Evolutionary conservation across 1,284 basidiomycete genomes (phyloP), one percentile per base, ranked within the genome.

Genomic region (Sporisorium reilianum): DNA sequence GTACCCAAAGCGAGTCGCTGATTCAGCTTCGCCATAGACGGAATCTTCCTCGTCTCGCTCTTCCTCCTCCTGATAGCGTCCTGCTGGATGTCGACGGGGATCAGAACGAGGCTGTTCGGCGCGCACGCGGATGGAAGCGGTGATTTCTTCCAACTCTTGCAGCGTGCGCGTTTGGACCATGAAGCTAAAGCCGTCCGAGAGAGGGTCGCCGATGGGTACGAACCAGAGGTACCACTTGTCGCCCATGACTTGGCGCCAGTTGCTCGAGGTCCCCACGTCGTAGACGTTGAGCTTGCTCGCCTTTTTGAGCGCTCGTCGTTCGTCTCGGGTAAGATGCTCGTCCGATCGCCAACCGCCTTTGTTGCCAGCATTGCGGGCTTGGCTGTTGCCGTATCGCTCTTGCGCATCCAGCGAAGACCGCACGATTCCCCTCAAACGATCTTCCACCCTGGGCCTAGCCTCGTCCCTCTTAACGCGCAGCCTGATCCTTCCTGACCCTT

Each of bases 271-370:
- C 5, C 81, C 80, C 3, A 83, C 64, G 44, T 84, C 75, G 70
- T 83, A 84, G 9, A 83, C 71, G 49, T 84, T 80, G 41, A 79
- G 64, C 45, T 76, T 75, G 64, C 65, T 67, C 3, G 79, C 79
- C 50, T 75, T 67, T 46, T 75, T 76, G 12, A 81, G 42, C 14
- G 77, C 73, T 18, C 63, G 48, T 12, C 79, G 57, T 57, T 81
- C 78, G 23, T 79, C 65, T 3, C 67, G 38, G 1, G 70, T 75
- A 12, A 81, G 64, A 46, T 73, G 63, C 55, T 79, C 79, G 60
- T 81, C 78, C 22, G 60, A 45, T 6, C 70, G 32, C 79, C 78
- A 80, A 2, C 46, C 53, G 3, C 48, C 52, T 20, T 49, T 48
- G 18, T 30, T 25, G 9, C 28, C 32, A 23, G 34, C 48, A 50